Evolutionary conservation across 345 rosid genomes (phyloP).

Genomic region (Psidium friedrichsthalianum): DNA sequence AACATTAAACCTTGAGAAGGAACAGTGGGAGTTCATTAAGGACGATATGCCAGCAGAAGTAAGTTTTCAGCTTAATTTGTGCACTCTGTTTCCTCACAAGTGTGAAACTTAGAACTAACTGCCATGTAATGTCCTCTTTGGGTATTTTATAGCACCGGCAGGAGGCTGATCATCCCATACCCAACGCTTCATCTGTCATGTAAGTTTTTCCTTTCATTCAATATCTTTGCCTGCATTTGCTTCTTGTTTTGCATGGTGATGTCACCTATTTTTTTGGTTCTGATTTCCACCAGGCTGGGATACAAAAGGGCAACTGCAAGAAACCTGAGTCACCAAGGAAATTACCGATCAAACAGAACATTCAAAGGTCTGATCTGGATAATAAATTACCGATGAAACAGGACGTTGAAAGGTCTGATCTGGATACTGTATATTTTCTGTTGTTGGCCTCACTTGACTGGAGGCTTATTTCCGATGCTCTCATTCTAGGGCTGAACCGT

Average conservation of each 20-base stretch:
- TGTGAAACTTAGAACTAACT: neutral
- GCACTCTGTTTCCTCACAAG: neutral
- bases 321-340: neutral
- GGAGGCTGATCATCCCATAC: neutral
- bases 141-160: neutral
- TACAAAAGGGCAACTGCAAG: neutral
- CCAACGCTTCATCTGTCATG: neutral
- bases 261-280: neutral
- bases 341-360: neutral
- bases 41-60: neutral
- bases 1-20: neutral
- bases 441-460: neutral
- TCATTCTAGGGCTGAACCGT: neutral
- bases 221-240: neutral
- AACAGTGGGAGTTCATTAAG: neutral
- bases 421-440: neutral
- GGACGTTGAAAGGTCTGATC: neutral
- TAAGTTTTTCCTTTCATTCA: neutral
- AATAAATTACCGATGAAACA: neutral
- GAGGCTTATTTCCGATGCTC: neutral
- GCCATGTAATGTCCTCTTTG: neutral
- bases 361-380: neutral
- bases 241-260: neutral
- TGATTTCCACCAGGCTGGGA: neutral
- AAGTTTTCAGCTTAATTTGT: neutral